phyloP scores from a whole-genome alignment of 1,284 basidiomycete genomes.

The Fomitopsis palustris region DNA sequence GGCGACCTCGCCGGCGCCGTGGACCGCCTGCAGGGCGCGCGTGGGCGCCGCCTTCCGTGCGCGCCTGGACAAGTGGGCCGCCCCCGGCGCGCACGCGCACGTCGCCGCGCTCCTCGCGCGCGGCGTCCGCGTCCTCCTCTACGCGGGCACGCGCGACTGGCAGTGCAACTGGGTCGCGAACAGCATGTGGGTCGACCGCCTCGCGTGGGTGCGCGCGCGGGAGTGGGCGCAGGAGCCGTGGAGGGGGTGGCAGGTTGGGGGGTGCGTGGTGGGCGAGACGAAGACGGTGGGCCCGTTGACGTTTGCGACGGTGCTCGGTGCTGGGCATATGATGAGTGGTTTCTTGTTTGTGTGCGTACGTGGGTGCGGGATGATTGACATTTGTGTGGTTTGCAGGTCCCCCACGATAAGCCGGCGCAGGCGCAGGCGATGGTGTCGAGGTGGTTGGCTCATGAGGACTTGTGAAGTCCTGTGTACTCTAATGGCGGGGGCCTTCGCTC shows the following conservation, averaged over 20 bases:
- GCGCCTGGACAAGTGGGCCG: conserved; percentile 58
- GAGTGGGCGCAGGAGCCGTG: conserved; percentile 49
- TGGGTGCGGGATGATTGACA: conserved; percentile 18
- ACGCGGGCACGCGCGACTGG: conserved; percentile 79
- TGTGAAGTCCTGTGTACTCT: conserved; percentile 28
- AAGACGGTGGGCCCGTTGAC: conserved; percentile 60
- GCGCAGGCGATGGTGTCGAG: conserved; percentile 52
- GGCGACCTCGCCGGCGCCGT: conserved; percentile 47
- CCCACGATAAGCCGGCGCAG: conserved; percentile 65
- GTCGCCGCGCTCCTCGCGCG: conserved; percentile 72
- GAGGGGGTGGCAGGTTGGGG: conserved; percentile 57
- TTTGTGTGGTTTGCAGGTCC: conserved; percentile 39
- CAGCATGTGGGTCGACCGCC: conserved; percentile 67
- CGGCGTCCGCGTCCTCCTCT: conserved; percentile 68
- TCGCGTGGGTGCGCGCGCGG: conserved; percentile 66
- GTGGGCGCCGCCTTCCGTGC: conserved; percentile 47
- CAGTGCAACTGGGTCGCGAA: conserved; percentile 81
- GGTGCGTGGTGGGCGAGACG: conserved; percentile 56
- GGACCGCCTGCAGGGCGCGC: conserved; percentile 49
- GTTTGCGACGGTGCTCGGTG: conserved; percentile 60
- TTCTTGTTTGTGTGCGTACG: conserved; percentile 7
- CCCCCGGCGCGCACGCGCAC: conserved; percentile 56
- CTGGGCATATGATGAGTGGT: conserved; percentile 70
- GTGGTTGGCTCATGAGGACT: conserved; percentile 46
- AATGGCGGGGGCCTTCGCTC: too few species aligned